These are phyloP conservation scores for Melampsora americana DNA, from an alignment of 1,284 basidiomycete species.

Conservation along the genomic window DNA sequence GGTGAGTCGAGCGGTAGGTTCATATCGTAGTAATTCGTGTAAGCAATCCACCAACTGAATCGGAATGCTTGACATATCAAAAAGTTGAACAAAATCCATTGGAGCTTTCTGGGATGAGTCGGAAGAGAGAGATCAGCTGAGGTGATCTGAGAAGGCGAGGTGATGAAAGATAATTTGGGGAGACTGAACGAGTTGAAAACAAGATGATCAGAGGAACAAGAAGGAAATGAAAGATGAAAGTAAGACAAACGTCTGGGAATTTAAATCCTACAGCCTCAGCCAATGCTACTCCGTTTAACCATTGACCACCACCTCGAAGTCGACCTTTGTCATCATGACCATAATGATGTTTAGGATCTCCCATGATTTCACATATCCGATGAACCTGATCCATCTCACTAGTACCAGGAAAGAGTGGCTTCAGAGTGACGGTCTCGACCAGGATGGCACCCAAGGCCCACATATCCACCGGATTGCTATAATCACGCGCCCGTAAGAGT, in stretches of 20 bases:
- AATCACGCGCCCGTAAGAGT: constrained; percentile 81
- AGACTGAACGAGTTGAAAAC: constrained; percentile 2
- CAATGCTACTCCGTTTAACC: constrained; percentile 79
- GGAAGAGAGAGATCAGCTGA: constrained; percentile 1
- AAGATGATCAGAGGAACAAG: constrained; percentile 18
- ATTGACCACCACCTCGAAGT: constrained; percentile 77
- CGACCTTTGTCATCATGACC: constrained; percentile 70
- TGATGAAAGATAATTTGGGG: constrained; percentile 33
- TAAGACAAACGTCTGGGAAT: constrained; percentile 73
- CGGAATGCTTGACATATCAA: constrained; percentile 70
- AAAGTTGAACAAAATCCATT: constrained; percentile 70
- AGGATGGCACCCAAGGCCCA: constrained; percentile 99
- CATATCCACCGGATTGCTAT: constrained; percentile 96
- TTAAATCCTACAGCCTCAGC: constrained; percentile 80
- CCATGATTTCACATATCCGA: constrained; percentile 82
- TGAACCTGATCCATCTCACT: constrained; percentile 90
- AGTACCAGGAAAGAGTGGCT: constrained; percentile 95
- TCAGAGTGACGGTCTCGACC: constrained; percentile 90
- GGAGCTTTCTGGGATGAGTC: constrained; percentile 64
- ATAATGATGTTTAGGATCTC: constrained; percentile 83
- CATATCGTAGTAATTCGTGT: constrained; percentile 83
- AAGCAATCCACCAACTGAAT: constrained; percentile 84
- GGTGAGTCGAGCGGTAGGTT: constrained; percentile 79
- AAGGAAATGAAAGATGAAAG: constrained; percentile 43
- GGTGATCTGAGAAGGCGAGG: constrained; percentile 16